Evolutionary conservation across 1,139 yeast genomes (phyloP).

Genomic region (Diutina rugosa): DNA sequence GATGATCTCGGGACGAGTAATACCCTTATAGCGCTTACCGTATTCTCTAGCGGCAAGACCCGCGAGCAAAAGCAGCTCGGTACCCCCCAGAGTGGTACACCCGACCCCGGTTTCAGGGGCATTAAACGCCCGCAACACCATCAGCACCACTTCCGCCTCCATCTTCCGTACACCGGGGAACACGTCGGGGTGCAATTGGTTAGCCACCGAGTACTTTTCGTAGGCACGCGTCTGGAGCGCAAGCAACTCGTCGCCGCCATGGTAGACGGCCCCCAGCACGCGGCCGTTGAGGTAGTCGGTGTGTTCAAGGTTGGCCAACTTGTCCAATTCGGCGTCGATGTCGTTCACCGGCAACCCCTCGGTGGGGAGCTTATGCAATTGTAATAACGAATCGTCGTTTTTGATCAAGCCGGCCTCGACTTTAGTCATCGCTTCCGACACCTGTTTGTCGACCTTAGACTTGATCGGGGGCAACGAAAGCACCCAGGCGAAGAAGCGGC

Average conservation of each 20-base stretch:
- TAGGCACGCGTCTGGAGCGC: slow-evolving; percentile 68
- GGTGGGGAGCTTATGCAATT: slow-evolving; percentile 41
- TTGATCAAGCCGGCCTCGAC: slow-evolving; percentile 45
- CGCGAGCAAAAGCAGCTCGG: slow-evolving; percentile 78
- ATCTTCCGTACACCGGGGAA: slow-evolving; percentile 94
- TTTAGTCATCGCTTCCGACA: slow-evolving; percentile 29
- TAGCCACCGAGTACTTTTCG: slow-evolving; percentile 68
- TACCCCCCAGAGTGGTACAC: slow-evolving; percentile 93
- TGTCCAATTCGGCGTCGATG: slow-evolving; percentile 36
- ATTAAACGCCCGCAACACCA: slow-evolving; percentile 72
- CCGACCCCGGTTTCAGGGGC: slow-evolving; percentile 72
- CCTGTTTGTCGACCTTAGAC: slow-evolving; percentile 47
- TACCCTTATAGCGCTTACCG: slow-evolving; percentile 42
- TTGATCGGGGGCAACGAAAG: slow-evolving; percentile 38
- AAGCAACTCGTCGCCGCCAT: slow-evolving; percentile 72
- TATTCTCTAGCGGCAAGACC: slow-evolving; percentile 77
- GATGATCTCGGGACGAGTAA: slow-evolving; percentile 70
- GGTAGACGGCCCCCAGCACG: slow-evolving; percentile 93
- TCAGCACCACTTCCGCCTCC: slow-evolving; percentile 91
- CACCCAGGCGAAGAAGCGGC: slow-evolving; percentile 3
- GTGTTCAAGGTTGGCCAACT: slow-evolving; percentile 31
- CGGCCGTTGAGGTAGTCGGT: slow-evolving; percentile 75
- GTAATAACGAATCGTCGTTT: slow-evolving; percentile 32
- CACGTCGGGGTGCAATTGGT: slow-evolving; percentile 93
- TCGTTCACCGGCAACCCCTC: slow-evolving; percentile 36